Evolutionary conservation across 2,329 filamentous ascomycete species (phyloP).

Genomic region (Colletotrichum gigasporum): DNA sequence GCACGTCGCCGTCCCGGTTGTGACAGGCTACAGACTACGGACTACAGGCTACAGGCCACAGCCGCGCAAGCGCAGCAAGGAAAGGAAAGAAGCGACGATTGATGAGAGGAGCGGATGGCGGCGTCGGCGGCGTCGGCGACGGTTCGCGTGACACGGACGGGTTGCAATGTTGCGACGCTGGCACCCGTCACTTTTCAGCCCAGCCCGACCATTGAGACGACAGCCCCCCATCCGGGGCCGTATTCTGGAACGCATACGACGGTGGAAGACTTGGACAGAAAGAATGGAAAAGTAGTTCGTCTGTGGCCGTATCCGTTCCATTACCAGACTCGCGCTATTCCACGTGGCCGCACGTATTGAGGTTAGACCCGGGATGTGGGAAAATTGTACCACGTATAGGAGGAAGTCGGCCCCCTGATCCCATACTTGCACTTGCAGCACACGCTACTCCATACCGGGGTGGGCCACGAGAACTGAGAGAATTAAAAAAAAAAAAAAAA

Average conservation of each 20-base stretch:
- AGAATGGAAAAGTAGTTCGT: background rate
- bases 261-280: background rate
- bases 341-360: constrained; percentile 25
- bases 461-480: background rate
- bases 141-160: background rate
- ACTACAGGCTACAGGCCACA: constrained; percentile 4
- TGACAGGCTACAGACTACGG: too few relatives aligned
- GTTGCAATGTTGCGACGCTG: background rate
- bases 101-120: background rate
- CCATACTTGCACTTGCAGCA: background rate
- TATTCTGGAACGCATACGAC: constrained; percentile 4
- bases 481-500: background rate
- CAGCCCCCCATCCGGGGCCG: background rate
- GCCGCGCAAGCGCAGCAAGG: background rate
- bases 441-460: background rate
- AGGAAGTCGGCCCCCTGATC: background rate
- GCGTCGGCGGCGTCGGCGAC: background rate
- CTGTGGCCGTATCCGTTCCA: background rate
- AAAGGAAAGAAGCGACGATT: constrained; percentile 4
- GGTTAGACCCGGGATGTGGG: constrained; percentile 19
- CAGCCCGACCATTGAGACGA: too few relatives aligned
- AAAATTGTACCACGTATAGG: constrained; percentile 16
- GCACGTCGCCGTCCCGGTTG: too few relatives aligned
- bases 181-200: too few relatives aligned
- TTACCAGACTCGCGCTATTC: too few relatives aligned